Evolutionary conservation across 495 filamentous ascomycete species (phyloP).

Genomic region (Talaromyces wortmannii): DNA sequence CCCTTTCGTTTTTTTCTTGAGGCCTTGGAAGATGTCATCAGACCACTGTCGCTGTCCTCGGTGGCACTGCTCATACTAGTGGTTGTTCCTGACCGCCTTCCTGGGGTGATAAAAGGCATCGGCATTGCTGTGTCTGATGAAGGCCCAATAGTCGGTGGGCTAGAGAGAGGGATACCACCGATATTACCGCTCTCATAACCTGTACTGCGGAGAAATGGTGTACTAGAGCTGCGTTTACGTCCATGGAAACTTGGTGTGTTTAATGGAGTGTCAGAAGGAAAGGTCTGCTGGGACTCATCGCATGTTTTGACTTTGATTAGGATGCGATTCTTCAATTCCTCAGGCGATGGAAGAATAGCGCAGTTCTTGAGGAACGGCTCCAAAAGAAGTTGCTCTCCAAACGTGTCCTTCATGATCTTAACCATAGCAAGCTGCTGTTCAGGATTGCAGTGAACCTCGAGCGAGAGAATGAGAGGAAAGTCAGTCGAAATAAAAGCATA

Average conservation of each 20-base stretch:
- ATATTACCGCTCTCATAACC: slow-evolving; percentile 46
- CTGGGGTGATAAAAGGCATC: slow-evolving; percentile 35
- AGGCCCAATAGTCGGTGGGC: slow-evolving; percentile 47
- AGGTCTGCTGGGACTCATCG: slow-evolving; percentile 22
- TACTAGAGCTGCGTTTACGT: slow-evolving; percentile 75
- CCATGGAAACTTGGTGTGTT: slow-evolving; percentile 41
- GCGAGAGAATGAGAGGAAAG: slow-evolving; percentile 86
- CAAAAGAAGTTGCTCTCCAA: slow-evolving; percentile 69
- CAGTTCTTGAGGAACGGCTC: slow-evolving; percentile 63
- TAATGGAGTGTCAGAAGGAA: slow-evolving; percentile 31
- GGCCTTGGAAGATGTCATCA: slow-evolving; percentile 27
- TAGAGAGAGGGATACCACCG: slow-evolving; percentile 49
- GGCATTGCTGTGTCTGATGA: slow-evolving; percentile 17
- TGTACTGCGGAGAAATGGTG: slow-evolving; percentile 58
- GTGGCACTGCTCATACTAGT: slow-evolving; percentile 53
- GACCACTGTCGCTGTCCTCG: slow-evolving; percentile 55
- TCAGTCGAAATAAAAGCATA: slow-evolving; percentile 79
- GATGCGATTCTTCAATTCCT: slow-evolving; percentile 74
- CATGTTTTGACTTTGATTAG: slow-evolving; percentile 88
- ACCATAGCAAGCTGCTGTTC: slow-evolving; percentile 86
- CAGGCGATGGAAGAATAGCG: slow-evolving; percentile 69
- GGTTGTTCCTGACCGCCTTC: slow-evolving; percentile 45
- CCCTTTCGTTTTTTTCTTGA: slow-evolving; percentile 55
- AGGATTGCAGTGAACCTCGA: slow-evolving; percentile 87
- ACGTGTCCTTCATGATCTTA: slow-evolving; percentile 76